Base-by-base conservation (phyloP, 345 rosid species). In the Populus simonii region DNA sequence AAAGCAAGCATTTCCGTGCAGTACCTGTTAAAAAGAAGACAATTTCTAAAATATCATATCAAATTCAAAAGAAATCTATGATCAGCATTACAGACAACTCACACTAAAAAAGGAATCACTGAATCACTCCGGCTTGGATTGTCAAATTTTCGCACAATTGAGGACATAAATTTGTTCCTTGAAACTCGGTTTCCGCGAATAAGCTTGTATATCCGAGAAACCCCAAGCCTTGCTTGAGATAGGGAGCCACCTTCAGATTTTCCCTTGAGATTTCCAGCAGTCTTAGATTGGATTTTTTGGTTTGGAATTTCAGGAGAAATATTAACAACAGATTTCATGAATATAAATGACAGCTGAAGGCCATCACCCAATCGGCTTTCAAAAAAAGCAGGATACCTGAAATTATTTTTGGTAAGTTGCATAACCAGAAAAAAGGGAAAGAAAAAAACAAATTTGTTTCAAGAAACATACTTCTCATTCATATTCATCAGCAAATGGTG, bases 281-380 rank as follows among this genome's bases (percentile, higher is more conserved):
- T 78, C 87, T 88, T 90, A 9, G 81, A 78, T 70, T 89, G 91
- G 78, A 76, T 65, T 59, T 82, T 86, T 57, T 83, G 88, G 79
- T 80, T 88, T 47, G 73, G 76, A 79, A 82, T 87, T 72, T 82
- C 89, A 66, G 80, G 57, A 77, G 86, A 79, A 66, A 74, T 79
- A 33, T 84, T 79, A 57, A 83, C 83, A n/a, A 92, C 78, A 67
- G 92, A 83, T 79, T 87, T 91, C 87, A 92, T 90, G 85, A 96
- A 96, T 36, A 71, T 79, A 86, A 91, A 96, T 76, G 99, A 96
- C 92, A 89, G 83, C 82, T 96, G 99, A 75, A 96, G 97, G 77
- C 99, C 99, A 80, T 96, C 99, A 67, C 98, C 98, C 39, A 96
- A 86, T 71, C 99, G 98, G 83, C 97, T 96, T 86, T 96, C 99